These are phyloP conservation scores for Lichenothelia convexa DNA, from an alignment of 495 filamentous ascomycete genomes.

Conservation along the genomic window DNA sequence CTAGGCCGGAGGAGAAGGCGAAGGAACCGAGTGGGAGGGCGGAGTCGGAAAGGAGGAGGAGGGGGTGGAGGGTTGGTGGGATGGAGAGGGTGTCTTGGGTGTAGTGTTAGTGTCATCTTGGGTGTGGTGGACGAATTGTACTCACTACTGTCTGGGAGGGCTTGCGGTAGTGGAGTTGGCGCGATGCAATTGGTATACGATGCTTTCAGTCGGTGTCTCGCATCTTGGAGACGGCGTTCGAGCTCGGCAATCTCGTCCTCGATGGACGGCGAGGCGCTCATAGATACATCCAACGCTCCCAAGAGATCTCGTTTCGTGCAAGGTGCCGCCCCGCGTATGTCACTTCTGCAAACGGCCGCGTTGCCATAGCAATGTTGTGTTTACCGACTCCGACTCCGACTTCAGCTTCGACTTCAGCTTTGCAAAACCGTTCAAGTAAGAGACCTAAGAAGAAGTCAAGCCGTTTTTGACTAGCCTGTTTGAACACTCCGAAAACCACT, in stretches of 20 bases:
- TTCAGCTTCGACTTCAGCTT: background rate
- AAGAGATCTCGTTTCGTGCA: background rate
- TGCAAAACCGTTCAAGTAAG: background rate
- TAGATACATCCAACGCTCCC: background rate
- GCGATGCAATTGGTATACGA: background rate
- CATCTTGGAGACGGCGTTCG: constrained; percentile 27
- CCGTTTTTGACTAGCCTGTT: background rate
- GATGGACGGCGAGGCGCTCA: constrained; percentile 13
- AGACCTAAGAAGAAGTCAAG: background rate
- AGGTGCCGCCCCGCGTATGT: background rate
- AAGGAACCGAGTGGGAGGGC: constrained; percentile 92
- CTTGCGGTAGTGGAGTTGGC: background rate
- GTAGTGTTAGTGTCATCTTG: background rate
- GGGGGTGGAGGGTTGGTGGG: constrained; percentile 40
- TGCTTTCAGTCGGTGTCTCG: constrained; percentile 17
- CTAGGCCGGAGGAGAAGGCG: constrained; percentile 84
- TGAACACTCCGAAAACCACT: background rate
- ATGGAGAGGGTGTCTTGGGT: background rate
- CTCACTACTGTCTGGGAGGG: background rate
- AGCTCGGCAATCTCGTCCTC: constrained; percentile 35
- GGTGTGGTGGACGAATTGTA: background rate
- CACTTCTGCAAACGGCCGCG: background rate
- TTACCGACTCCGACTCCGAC: background rate
- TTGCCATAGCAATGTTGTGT: background rate
- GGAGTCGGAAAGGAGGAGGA: constrained; percentile 86